These are phyloP conservation scores for Physaria fendleri DNA, from an alignment of 345 rosid genomes.

Conservation along the genomic window DNA sequence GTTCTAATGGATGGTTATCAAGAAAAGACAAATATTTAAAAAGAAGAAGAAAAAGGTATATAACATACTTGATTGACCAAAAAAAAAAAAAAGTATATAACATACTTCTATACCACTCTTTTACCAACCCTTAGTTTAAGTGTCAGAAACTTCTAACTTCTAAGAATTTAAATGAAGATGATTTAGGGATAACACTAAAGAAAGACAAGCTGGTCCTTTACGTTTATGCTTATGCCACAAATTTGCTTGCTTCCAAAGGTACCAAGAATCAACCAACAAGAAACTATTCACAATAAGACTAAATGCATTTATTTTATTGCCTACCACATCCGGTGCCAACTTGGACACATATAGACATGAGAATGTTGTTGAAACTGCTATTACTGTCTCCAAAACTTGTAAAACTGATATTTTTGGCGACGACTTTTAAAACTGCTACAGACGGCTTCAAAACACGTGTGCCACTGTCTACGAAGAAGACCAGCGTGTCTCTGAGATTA, in stretches of 20 bases:
- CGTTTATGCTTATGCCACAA: constrained; percentile 1
- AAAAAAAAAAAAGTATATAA: neutral
- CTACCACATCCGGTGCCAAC: constrained; percentile 1
- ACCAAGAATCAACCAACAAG: neutral
- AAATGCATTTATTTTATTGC: neutral
- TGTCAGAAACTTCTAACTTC: neutral
- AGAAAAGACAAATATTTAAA: neutral
- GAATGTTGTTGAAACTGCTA: no score
- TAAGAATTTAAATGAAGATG: neutral
- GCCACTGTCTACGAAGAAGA: no score
- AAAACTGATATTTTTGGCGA: no score
- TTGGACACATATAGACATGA: neutral
- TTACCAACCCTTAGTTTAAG: neutral
- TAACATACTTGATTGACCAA: neutral
- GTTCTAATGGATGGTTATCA: neutral
- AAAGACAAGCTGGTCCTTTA: constrained; percentile 1
- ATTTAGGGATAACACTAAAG: neutral
- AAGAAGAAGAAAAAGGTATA: neutral
- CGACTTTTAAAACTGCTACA: no score
- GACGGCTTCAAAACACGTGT: no score
- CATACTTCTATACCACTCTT: neutral
- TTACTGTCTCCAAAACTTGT: no score
- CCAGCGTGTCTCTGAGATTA: no score
- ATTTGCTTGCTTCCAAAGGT: neutral
- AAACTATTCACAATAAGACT: neutral